Evolutionary conservation across 352 stramenopile species (phyloP).

Genomic region (Pythium myriotylum): DNA sequence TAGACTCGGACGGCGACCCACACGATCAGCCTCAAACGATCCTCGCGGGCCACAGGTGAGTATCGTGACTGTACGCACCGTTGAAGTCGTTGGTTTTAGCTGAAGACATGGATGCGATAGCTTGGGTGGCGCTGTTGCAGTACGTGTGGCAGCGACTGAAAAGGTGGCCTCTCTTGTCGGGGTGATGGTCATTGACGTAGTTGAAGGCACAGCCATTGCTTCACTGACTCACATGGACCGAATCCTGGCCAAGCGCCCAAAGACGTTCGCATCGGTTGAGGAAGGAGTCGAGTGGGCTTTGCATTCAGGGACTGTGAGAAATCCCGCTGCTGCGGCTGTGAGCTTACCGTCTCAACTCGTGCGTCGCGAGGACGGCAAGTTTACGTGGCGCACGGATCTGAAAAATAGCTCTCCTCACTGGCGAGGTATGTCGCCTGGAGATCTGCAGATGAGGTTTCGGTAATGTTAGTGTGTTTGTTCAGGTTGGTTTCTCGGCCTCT

Average conservation of each 20-base stretch:
- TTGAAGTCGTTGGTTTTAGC: no score
- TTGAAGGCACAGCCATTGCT: slow-evolving; percentile 86
- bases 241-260: slow-evolving; percentile 76
- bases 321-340: slow-evolving; percentile 68
- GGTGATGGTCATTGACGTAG: slow-evolving; percentile 89
- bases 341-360: slow-evolving; percentile 84
- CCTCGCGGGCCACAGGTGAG: slow-evolving; percentile 79
- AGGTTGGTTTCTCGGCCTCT: slow-evolving; percentile 88
- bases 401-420: slow-evolving; percentile 75
- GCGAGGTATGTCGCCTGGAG: slow-evolving; percentile 42
- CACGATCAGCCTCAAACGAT: slow-evolving; percentile 59
- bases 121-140: slow-evolving; percentile 80
- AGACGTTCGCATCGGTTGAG: slow-evolving; percentile 60
- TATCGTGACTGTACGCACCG: no score
- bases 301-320: slow-evolving; percentile 74
- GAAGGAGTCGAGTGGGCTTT: slow-evolving; percentile 84
- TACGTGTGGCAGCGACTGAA: slow-evolving; percentile 65
- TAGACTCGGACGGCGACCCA: slow-evolving; percentile 17
- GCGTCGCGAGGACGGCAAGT: slow-evolving; percentile 44
- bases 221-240: slow-evolving; percentile 84
- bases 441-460: no score
- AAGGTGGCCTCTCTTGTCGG: slow-evolving; percentile 69
- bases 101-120: slow-evolving; percentile 31
- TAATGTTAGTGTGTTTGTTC: no score
- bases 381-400: slow-evolving; percentile 81